A percentile compares a stretch with the other conserved stretches of the same genome.
phyloP scores from a whole-genome alignment of 345 rosid species.

The Hibiscus tridactylites region DNA sequence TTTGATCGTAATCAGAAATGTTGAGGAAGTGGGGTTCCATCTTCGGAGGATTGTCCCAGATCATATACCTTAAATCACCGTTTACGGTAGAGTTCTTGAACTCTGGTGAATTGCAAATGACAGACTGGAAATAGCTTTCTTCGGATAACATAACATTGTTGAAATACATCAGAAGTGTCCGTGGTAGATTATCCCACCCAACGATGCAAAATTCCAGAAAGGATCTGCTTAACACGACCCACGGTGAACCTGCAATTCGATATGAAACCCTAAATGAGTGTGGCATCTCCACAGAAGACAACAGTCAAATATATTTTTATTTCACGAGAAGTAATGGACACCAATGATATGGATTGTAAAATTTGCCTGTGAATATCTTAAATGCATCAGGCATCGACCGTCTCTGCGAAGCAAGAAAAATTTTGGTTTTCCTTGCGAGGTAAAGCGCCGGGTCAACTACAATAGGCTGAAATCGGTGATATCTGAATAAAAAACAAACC shows the following conservation, averaged over 20 bases:
- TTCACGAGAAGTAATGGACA: background rate
- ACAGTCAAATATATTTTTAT: background rate
- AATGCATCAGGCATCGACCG: conserved; percentile 75
- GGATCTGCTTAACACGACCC: conserved; percentile 75
- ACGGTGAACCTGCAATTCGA: conserved; percentile 68
- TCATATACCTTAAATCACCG: conserved; percentile 73
- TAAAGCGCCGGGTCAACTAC: conserved; percentile 88
- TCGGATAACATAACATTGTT: conserved; percentile 77
- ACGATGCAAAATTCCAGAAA: conserved; percentile 83
- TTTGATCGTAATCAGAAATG: conserved; percentile 46
- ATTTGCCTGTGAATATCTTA: conserved; percentile 81
- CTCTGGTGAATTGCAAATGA: conserved; percentile 82
- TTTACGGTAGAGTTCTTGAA: conserved; percentile 80
- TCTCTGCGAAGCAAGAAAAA: conserved; percentile 76
- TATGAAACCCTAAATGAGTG: conserved; percentile 7
- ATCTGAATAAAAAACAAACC: conserved; percentile 32
- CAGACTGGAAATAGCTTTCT: conserved; percentile 89
- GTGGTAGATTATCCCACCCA: conserved; percentile 95
- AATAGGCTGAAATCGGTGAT: conserved; percentile 77
- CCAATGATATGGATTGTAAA: conserved; percentile 3
- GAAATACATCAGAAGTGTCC: conserved; percentile 86
- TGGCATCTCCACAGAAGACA: conserved; percentile 10
- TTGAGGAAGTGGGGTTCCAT: conserved; percentile 83
- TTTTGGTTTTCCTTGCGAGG: conserved; percentile 78
- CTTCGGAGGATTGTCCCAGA: conserved; percentile 97